A percentile compares a stretch with the other conserved stretches of the same genome.
Conservation (phyloP, 2,329 filamentous ascomycete species). For the Tolypocladium endophyticum region DNA sequence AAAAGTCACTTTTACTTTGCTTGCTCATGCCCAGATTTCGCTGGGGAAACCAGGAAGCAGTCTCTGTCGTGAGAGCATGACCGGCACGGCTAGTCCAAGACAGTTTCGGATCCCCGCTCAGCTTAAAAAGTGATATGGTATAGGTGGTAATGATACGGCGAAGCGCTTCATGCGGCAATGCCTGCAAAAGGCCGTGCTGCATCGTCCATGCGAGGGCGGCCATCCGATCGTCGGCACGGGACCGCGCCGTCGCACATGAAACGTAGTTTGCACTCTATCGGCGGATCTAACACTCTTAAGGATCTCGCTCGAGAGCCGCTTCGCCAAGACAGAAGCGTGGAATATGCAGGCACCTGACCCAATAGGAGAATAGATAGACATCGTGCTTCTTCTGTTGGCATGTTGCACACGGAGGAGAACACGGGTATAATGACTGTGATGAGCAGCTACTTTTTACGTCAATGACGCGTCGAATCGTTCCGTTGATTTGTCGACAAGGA, state of each 20-base stretch:
- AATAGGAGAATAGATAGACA: not conserved
- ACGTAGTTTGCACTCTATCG: not conserved
- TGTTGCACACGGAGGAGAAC: not conserved
- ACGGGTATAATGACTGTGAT: not conserved
- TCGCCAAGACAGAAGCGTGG: not conserved
- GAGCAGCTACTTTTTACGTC: not conserved
- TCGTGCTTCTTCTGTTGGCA: not conserved
- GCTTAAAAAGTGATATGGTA: not conserved
- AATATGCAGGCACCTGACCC: not conserved
- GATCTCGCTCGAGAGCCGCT: not conserved
- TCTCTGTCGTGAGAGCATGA: not conserved
- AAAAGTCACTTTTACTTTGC: not conserved
- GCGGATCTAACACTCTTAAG: not conserved
- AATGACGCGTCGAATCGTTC: not conserved
- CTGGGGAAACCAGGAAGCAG: not conserved
- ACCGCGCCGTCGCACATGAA: not conserved
- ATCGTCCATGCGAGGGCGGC: not conserved
- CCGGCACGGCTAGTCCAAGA: not conserved
- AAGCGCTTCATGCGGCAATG: not conserved
- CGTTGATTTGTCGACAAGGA: not conserved
- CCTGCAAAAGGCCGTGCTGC: not conserved
- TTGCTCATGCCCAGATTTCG: not conserved
- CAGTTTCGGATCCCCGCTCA: not conserved
- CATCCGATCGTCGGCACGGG: not conserved
- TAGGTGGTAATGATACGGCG: not conserved